phyloP scores from a whole-genome alignment of 352 stramenopile genomes.

The Globisporangium canariense region DNA sequence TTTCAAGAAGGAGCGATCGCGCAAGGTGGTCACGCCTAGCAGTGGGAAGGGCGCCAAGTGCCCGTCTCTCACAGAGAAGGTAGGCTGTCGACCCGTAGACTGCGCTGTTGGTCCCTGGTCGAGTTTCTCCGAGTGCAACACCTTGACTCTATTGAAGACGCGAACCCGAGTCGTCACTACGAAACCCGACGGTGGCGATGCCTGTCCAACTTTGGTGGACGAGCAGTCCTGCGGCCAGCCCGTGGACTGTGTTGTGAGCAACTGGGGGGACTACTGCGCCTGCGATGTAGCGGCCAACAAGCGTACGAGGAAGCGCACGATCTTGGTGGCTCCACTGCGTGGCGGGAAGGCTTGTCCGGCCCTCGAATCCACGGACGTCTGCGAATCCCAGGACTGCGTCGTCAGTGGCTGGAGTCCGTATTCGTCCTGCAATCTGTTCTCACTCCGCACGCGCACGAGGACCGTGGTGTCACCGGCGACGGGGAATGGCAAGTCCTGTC shows the following conservation, averaged over 20 bases:
- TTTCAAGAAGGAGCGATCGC: conserved; percentile 34
- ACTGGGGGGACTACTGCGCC: conserved; percentile 33
- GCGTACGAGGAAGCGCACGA: conserved; percentile 28
- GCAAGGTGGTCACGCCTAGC: conserved; percentile 29
- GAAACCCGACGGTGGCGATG: conserved; percentile 33
- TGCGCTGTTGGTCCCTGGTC: conserved; percentile 47
- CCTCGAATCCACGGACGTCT: conserved; percentile 32
- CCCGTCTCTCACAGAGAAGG: conserved; percentile 29
- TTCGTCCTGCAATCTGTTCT: conserved; percentile 30
- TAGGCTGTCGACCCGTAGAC: conserved; percentile 39
- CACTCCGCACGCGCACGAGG: conserved; percentile 40
- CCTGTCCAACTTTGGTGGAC: conserved; percentile 35
- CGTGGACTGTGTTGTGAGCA: conserved; percentile 51
- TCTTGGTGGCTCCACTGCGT: conserved; percentile 34
- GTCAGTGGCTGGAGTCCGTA: conserved; percentile 53
- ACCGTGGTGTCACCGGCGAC: conserved; percentile 22
- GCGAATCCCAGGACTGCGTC: conserved; percentile 39
- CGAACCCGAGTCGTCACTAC: conserved; percentile 29
- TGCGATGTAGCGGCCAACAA: conserved; percentile 35
- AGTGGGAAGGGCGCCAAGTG: conserved; percentile 35
- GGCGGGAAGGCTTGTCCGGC: conserved; percentile 37
- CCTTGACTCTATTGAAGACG: conserved; percentile 27
- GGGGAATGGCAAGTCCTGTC: conserved; percentile 43
- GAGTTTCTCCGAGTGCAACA: conserved; percentile 38
- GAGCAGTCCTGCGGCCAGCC: conserved; percentile 23